These are phyloP conservation scores for Onygenales sp. DNA, from an alignment of 2,329 filamentous ascomycete species.

Conservation along the genomic window DNA sequence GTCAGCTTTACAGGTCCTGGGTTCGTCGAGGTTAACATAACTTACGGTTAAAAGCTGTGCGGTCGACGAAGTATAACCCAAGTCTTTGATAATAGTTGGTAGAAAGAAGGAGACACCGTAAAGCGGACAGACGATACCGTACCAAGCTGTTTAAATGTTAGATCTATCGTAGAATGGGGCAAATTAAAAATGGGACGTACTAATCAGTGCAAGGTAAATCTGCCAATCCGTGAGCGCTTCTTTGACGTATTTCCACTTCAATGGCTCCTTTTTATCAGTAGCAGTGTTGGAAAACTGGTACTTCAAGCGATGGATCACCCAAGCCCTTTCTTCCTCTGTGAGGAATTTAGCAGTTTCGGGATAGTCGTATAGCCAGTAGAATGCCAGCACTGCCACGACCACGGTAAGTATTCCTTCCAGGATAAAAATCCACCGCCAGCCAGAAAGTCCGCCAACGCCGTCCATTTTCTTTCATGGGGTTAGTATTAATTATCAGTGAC, in stretches of 20 bases:
- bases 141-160: slow-evolving; percentile 25
- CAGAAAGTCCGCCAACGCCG: slow-evolving; percentile 36
- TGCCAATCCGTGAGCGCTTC: slow-evolving; percentile 34
- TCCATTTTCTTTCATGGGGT: slow-evolving; percentile 34
- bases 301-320: slow-evolving; percentile 28
- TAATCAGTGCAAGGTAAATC: slow-evolving; percentile 29
- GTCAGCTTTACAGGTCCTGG: neutral
- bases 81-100: slow-evolving; percentile 32
- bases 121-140: slow-evolving; percentile 32
- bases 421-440: slow-evolving; percentile 45
- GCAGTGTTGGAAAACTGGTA: slow-evolving; percentile 23
- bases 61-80: slow-evolving; percentile 30
- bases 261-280: slow-evolving; percentile 22
- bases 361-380: slow-evolving; percentile 38
- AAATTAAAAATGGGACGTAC: slow-evolving; percentile 16
- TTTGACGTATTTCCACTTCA: slow-evolving; percentile 30
- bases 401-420: slow-evolving; percentile 40
- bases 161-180: neutral
- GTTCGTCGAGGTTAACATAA: neutral
- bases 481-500: neutral
- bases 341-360: slow-evolving; percentile 37
- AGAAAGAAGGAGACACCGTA: slow-evolving; percentile 33
- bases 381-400: slow-evolving; percentile 32
- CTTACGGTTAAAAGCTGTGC: slow-evolving; percentile 31
- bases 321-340: slow-evolving; percentile 29